A percentile compares a stretch with the other conserved stretches of the same genome.
These are phyloP conservation scores for Jaapia argillacea DNA, from an alignment of 768 basidiomycete species.

Conservation along the genomic window DNA sequence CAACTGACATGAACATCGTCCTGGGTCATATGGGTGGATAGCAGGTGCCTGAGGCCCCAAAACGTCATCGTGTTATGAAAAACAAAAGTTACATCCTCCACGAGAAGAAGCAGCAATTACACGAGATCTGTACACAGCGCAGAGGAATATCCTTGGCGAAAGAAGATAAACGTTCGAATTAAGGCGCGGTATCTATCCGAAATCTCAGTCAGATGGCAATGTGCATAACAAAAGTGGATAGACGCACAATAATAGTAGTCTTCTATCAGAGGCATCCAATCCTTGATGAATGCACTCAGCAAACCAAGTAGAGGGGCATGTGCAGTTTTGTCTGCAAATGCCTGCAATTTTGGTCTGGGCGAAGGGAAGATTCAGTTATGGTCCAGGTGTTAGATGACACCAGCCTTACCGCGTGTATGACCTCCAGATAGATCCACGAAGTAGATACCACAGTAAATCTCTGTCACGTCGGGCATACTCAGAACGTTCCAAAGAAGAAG, in stretches of 20 bases:
- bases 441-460: slow-evolving; percentile 74
- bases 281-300: slow-evolving; percentile 59
- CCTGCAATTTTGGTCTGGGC: slow-evolving; percentile 66
- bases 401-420: slow-evolving; percentile 54
- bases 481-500: slow-evolving; percentile 53
- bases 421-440: slow-evolving; percentile 83
- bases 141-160: too few relatives aligned
- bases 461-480: slow-evolving; percentile 81
- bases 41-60: too few relatives aligned
- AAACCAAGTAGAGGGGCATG: slow-evolving; percentile 57
- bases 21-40: too few relatives aligned
- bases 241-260: slow-evolving; percentile 86
- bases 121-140: too few relatives aligned
- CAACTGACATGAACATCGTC: too few relatives aligned
- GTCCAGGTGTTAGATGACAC: slow-evolving; percentile 3
- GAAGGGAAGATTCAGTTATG: slow-evolving; percentile 2
- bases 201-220: slow-evolving; percentile 1
- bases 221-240: neutral
- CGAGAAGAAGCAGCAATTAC: too few relatives aligned
- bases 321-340: slow-evolving; percentile 43
- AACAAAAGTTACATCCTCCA: too few relatives aligned
- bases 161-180: too few relatives aligned
- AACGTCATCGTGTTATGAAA: too few relatives aligned
- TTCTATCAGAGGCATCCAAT: slow-evolving; percentile 85
- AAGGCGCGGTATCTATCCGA: slow-evolving; percentile 9